phyloP scores from a whole-genome alignment of 1,139 yeast species.

The Arxiozyma slooffiae region DNA sequence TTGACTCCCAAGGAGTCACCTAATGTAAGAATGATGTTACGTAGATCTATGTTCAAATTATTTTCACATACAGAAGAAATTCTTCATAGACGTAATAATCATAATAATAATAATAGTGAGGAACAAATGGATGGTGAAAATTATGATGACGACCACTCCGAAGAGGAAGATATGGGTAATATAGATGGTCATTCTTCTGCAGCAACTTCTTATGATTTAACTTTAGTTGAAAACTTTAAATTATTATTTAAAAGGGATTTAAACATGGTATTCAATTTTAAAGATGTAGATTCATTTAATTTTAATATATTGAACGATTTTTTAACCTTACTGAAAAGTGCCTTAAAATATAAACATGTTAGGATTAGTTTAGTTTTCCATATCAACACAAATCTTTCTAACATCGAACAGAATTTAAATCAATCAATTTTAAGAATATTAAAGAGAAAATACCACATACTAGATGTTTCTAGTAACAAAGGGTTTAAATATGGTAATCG shows the following conservation, averaged over 20 bases:
- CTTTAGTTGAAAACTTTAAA: slow-evolving; percentile 26
- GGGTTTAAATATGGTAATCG: slow-evolving; percentile 28
- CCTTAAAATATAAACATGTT: slow-evolving; percentile 22
- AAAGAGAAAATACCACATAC: slow-evolving; percentile 20
- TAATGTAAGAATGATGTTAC: slow-evolving; percentile 29
- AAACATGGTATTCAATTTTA: slow-evolving; percentile 26
- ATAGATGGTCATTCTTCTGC: slow-evolving; percentile 6
- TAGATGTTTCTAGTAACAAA: slow-evolving; percentile 29
- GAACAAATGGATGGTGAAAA: slow-evolving; percentile 4
- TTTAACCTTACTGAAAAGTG: slow-evolving; percentile 21
- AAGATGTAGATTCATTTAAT: slow-evolving; percentile 29
- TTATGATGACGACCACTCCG: slow-evolving; percentile 1
- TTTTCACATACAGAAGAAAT: slow-evolving; percentile 20
- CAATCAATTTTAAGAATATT: slow-evolving; percentile 26
- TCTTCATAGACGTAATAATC: slow-evolving; percentile 5
- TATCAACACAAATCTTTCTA: slow-evolving; percentile 27
- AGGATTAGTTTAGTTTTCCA: slow-evolving; percentile 26
- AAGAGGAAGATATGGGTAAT: slow-evolving; percentile 1
- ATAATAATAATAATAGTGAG: slow-evolving; percentile 1
- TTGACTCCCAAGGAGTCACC: slow-evolving; percentile 31
- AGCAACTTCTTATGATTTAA: slow-evolving; percentile 26
- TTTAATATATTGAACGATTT: slow-evolving; percentile 24
- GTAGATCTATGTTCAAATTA: slow-evolving; percentile 30
- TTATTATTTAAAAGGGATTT: slow-evolving; percentile 20
- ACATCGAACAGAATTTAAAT: slow-evolving; percentile 27